phyloP scores from a whole-genome alignment of 306 rosid species.

The Pueraria montana region DNA sequence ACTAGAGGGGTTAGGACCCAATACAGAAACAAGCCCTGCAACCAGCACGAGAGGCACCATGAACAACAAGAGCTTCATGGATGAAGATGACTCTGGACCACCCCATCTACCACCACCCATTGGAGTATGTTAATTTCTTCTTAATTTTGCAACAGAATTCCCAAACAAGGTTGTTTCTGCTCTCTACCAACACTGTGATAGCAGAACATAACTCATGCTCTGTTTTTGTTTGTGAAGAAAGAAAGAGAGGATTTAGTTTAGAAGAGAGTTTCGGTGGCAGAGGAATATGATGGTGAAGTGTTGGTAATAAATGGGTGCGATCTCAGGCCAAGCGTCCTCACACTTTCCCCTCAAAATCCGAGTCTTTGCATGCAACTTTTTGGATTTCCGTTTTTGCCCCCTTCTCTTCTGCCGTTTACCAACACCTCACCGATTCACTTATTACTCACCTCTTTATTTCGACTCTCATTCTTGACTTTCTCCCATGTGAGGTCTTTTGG shows the following conservation, averaged over 20 bases:
- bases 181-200: slow-evolving; percentile 23
- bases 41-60: slow-evolving; percentile 63
- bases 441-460: slow-evolving; percentile 22
- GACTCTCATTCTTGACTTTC: not conserved
- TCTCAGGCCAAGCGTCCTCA: slow-evolving; percentile 70
- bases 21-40: slow-evolving; percentile 64
- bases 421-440: not conserved
- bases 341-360: slow-evolving; percentile 48
- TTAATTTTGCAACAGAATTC: not conserved
- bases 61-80: slow-evolving; percentile 56
- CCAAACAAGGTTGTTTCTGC: not conserved
- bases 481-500: not conserved
- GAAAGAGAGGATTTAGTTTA: not conserved
- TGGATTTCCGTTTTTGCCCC: slow-evolving; percentile 64
- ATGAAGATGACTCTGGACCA: slow-evolving; percentile 46
- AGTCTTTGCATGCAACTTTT: slow-evolving; percentile 76
- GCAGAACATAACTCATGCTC: slow-evolving; percentile 29
- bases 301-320: slow-evolving; percentile 69
- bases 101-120: slow-evolving; percentile 44
- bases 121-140: not conserved
- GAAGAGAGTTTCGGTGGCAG: slow-evolving; percentile 39
- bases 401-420: slow-evolving; percentile 22
- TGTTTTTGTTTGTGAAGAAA: slow-evolving; percentile 19
- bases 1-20: slow-evolving; percentile 61
- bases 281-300: not conserved